Conservation (phyloP, 495 filamentous ascomycete species). For the Lentithecium fluviatile region DNA sequence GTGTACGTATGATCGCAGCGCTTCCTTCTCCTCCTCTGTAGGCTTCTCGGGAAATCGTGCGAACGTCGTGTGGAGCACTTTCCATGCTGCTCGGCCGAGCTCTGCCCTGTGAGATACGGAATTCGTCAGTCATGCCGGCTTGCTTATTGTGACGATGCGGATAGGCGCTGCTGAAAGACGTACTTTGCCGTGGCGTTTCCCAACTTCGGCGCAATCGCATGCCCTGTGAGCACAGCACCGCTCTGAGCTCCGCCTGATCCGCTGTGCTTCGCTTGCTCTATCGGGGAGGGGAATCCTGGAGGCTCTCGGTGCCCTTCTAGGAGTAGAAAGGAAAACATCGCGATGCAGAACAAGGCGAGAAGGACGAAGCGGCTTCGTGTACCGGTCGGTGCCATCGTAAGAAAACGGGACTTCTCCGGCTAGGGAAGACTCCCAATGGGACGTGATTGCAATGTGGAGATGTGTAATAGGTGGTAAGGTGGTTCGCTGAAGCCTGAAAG, state of each 20-base stretch:
- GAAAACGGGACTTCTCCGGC: neutral
- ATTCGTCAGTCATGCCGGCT: constrained; percentile 16
- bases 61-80: constrained; percentile 93
- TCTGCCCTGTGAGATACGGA: constrained; percentile 61
- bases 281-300: constrained; percentile 12
- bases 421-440: neutral
- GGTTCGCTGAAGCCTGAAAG: neutral
- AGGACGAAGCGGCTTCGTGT: constrained; percentile 34
- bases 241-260: constrained; percentile 20
- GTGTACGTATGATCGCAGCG: constrained; percentile 80
- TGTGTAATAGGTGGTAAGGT: neutral
- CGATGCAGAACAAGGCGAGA: constrained; percentile 28
- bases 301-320: constrained; percentile 24
- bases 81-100: constrained; percentile 85
- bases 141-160: constrained; percentile 16
- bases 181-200: constrained; percentile 90
- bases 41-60: constrained; percentile 88
- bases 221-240: constrained; percentile 62
- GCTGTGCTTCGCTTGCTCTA: constrained; percentile 12
- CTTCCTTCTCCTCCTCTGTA: constrained; percentile 75
- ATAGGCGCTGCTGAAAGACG: constrained; percentile 24
- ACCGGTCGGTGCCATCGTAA: constrained; percentile 25
- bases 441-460: neutral
- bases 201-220: constrained; percentile 81
- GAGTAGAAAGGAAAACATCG: constrained; percentile 35